Evolutionary conservation across 192 early-diverging fungal genomes (phyloP).

Genomic region (Rhizophagus prolifer): DNA sequence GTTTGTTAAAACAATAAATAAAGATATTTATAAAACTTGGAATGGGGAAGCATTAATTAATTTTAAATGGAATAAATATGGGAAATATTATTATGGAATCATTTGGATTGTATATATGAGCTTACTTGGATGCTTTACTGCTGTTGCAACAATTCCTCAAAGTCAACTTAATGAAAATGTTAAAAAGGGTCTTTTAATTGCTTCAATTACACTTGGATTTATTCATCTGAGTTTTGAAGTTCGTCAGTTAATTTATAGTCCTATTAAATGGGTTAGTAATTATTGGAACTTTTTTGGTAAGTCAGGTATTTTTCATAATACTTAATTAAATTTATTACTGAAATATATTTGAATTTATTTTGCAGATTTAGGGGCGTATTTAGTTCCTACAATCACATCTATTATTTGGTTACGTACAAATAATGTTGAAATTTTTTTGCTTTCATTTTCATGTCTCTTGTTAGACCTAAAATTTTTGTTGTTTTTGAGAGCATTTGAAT

Average conservation of each 20-base stretch:
- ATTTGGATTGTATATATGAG: background rate
- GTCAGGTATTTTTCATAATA: no score
- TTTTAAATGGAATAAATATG: background rate
- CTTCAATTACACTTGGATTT: background rate
- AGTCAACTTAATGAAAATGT: background rate
- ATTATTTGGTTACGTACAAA: background rate
- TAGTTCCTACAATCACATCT: background rate
- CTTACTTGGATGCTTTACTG: background rate
- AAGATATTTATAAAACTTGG: background rate
- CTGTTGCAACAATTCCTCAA: background rate
- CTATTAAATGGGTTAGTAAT: background rate
- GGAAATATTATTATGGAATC: background rate
- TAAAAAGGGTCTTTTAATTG: background rate
- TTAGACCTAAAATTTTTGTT: background rate
- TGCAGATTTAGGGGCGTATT: background rate
- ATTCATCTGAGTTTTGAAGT: background rate
- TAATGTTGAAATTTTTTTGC: no score
- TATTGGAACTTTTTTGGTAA: slow-evolving; percentile 10
- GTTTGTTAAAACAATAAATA: background rate
- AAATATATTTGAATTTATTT: background rate
- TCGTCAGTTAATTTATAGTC: background rate
- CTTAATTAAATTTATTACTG: no score
- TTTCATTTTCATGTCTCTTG: background rate
- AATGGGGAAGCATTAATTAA: background rate
- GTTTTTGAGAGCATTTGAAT: slow-evolving; percentile 1